Evolutionary conservation across 257 asterid genomes (phyloP), one percentile per base, ranked within the genome.

Genomic region (Gentiana straminea): DNA sequence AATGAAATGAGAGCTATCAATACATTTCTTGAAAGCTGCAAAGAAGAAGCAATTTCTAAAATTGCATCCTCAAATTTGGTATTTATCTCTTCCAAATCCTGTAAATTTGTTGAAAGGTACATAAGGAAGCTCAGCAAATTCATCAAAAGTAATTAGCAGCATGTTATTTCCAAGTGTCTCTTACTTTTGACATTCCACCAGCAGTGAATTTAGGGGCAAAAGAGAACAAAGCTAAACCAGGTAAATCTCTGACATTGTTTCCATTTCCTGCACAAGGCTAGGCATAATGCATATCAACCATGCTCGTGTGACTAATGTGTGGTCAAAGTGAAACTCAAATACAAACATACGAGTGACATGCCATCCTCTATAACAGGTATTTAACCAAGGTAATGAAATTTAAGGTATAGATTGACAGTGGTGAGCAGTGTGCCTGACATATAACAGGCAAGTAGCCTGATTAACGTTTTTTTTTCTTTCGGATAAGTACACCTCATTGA

Each of bases 191-290:
- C 51, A 61, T 45, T 66, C 78, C 78, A 59, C 74, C 75, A 52
- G 62, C 75, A 67, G 68, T 36, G 62, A 80, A 81, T 67, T 69
- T 71, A 51, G 75, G 79, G 64, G 81, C 73, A 60, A 71, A 69
- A 54, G 94, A 67, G 75, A 91, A 69, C 62, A 91, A 69, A 62
- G 97, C 94, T 48, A 96, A 95, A 68, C 98, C 97, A 62, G 98
- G 97, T 60, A 87, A 57, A 47, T 83, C 89, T 58, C 76, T 77
- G 50, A 76, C 64, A 65, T 69, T 73, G 64, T 33, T 68, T 63
- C 59, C 69, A 52, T 72, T 72, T 77, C 94, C 97, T 92, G 86
- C 70, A 77, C 5, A 5, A 39, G 5, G 8, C 7, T 39, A 39
- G 45, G 45, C 45, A 8, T 39, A 39, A 39, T 39, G 45, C 45